A percentile compares a stretch with the other conserved stretches of the same genome.
Conservation (phyloP, 805 yeast species). For the Spathaspora boniae region DNA sequence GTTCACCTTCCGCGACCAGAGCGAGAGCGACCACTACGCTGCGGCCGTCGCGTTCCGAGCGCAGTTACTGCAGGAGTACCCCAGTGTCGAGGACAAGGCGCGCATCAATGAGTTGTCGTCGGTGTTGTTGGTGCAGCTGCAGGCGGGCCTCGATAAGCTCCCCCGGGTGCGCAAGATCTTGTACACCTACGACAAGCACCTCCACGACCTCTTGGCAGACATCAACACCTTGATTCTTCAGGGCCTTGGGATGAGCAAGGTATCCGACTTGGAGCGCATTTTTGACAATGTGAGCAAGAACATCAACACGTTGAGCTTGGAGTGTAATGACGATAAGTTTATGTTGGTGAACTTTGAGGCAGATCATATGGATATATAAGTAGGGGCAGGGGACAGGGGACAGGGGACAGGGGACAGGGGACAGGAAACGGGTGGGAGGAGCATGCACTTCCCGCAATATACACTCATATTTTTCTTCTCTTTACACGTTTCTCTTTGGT, state of each 20-base stretch:
- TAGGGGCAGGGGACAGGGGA: neutral
- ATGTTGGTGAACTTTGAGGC: conserved; percentile 34
- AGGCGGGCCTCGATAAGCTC: conserved; percentile 16
- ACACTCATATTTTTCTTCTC: neutral
- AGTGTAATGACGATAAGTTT: conserved; percentile 30
- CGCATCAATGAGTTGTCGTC: conserved; percentile 20
- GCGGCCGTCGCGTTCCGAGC: conserved; percentile 17
- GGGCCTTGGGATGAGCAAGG: conserved; percentile 19
- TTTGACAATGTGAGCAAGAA: conserved; percentile 28
- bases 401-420: too few species aligned
- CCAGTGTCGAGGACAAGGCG: conserved; percentile 2
- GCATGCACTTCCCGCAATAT: neutral
- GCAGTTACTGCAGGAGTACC: conserved; percentile 10
- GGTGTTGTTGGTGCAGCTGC: conserved; percentile 20
- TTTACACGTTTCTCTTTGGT: neutral
- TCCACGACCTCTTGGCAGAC: conserved; percentile 16
- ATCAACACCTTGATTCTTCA: conserved; percentile 25
- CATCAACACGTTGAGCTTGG: conserved; percentile 25
- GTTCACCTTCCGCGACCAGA: conserved; percentile 1
- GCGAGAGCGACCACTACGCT: conserved; percentile 13
- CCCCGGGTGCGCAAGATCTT: conserved; percentile 20
- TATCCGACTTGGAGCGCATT: conserved; percentile 30
- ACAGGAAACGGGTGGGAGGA: neutral
- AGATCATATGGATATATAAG: conserved; percentile 28
- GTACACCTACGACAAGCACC: conserved; percentile 18